Conservation (phyloP, 768 basidiomycete genomes). For the Trametes sanguinea region DNA sequence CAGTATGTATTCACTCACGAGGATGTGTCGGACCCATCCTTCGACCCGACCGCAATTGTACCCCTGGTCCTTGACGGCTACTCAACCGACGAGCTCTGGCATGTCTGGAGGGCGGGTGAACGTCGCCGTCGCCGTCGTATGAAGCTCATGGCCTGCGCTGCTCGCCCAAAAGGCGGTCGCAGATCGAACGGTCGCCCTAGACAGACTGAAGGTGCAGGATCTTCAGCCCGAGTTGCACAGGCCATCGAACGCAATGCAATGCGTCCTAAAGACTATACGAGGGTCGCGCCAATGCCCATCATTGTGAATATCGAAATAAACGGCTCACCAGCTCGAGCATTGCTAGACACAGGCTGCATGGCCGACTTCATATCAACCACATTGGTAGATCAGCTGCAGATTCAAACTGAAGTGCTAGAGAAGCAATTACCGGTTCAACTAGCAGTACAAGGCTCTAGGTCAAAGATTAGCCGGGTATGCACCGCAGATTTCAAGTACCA, state of each 20-base stretch:
- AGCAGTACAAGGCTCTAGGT: constrained; percentile 33
- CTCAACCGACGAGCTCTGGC: no score
- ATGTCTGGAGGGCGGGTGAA: no score
- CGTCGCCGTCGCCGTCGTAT: no score
- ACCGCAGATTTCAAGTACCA: constrained; percentile 2
- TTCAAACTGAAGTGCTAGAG: constrained; percentile 9
- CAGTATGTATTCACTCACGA: neutral
- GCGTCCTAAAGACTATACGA: neutral
- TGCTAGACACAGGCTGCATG: constrained; percentile 33
- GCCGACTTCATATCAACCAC: constrained; percentile 35
- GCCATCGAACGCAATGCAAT: constrained; percentile 11
- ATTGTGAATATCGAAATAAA: constrained; percentile 22
- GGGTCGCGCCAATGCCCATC: constrained; percentile 10
- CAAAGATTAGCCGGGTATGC: constrained; percentile 26
- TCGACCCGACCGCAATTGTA: no score
- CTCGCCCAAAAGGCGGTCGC: no score
- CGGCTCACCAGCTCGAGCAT: constrained; percentile 10
- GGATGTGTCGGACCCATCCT: neutral
- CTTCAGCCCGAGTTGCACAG: no score
- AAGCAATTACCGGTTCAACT: constrained; percentile 34
- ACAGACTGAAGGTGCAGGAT: no score
- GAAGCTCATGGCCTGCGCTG: no score
- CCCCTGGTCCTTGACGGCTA: no score
- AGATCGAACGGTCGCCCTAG: no score
- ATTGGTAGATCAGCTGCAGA: constrained; percentile 30